Conservation (phyloP, 2,329 filamentous ascomycete species). For the Alternaria conjuncta region DNA sequence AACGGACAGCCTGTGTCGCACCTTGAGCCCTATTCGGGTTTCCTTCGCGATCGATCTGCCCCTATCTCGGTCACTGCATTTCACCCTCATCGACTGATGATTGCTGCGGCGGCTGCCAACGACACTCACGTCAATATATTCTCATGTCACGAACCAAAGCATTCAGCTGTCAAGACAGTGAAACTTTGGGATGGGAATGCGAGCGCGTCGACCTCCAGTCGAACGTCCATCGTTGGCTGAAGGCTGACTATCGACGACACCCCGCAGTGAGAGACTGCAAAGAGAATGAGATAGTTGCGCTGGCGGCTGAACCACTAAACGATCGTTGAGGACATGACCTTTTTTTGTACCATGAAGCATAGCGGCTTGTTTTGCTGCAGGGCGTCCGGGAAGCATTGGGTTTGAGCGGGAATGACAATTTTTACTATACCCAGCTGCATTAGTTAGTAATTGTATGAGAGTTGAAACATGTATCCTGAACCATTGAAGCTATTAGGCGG, state of each 20-base stretch:
- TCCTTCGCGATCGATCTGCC: slow-evolving; percentile 78
- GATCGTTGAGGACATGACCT: not conserved
- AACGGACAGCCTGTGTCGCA: slow-evolving; percentile 79
- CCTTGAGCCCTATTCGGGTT: slow-evolving; percentile 88
- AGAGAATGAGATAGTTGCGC: not conserved
- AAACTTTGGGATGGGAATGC: slow-evolving; percentile 43
- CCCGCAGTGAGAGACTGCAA: not conserved
- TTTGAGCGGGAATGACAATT: not conserved
- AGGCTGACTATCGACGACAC: not conserved
- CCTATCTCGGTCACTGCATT: slow-evolving; percentile 91
- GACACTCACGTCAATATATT: slow-evolving; percentile 93
- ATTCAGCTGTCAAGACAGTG: slow-evolving; percentile 34
- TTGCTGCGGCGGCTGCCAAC: slow-evolving; percentile 84
- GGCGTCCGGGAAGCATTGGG: slow-evolving; percentile 6
- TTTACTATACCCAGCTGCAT: slow-evolving; percentile 14
- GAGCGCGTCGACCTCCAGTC: slow-evolving; percentile 21
- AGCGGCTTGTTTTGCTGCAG: not conserved
- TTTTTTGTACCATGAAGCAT: not conserved
- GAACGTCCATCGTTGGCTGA: slow-evolving; percentile 26
- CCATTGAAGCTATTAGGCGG: not conserved
- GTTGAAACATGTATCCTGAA: not conserved
- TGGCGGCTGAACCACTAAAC: not conserved
- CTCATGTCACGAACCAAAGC: slow-evolving; percentile 51
- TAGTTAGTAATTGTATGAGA: slow-evolving; percentile 5
- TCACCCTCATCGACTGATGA: slow-evolving; percentile 91